phyloP scores from a whole-genome alignment of 2,329 filamentous ascomycete genomes.

The Dactylellina leptospora region DNA sequence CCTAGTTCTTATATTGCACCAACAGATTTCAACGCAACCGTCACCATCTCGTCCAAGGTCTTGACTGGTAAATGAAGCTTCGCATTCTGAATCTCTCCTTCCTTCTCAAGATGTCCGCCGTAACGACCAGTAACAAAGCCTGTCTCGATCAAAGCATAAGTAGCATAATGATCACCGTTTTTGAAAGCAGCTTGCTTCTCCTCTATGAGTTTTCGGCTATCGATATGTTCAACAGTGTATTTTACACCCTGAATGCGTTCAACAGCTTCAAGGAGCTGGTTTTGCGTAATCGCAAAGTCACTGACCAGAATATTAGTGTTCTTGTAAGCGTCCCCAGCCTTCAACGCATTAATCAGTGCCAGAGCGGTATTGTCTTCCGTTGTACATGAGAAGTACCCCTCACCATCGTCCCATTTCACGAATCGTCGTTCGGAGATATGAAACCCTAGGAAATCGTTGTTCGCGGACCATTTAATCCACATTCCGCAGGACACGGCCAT shows the following conservation, averaged over 20 bases:
- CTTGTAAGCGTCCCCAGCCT: constrained; percentile 58
- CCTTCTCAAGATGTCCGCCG: constrained; percentile 59
- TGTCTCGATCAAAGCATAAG: constrained; percentile 58
- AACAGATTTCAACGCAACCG: constrained; percentile 53
- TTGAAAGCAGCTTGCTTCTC: constrained; percentile 57
- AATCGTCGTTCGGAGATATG: constrained; percentile 29
- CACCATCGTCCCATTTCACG: constrained; percentile 58
- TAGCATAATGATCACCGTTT: constrained; percentile 56
- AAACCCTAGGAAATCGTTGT: constrained; percentile 57
- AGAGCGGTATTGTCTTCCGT: constrained; percentile 60
- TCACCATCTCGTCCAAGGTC: constrained; percentile 57
- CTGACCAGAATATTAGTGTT: constrained; percentile 59
- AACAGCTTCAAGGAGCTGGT: constrained; percentile 62
- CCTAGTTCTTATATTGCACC: constrained; percentile 22
- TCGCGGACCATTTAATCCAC: constrained; percentile 58
- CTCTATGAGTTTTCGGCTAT: constrained; percentile 57
- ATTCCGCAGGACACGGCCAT: constrained; percentile 58
- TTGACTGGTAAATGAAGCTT: constrained; percentile 57
- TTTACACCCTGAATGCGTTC: constrained; percentile 63
- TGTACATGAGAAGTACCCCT: constrained; percentile 59
- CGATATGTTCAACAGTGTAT: constrained; percentile 57
- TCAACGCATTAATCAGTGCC: constrained; percentile 58
- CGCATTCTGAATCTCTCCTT: constrained; percentile 59
- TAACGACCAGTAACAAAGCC: constrained; percentile 59
- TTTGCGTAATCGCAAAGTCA: constrained; percentile 59